Percentiles rank a stretch among this genome's conserved stretches.
These are phyloP conservation scores for Fusarium penzigii DNA, from an alignment of 2,329 filamentous ascomycete species.

Conservation along the genomic window DNA sequence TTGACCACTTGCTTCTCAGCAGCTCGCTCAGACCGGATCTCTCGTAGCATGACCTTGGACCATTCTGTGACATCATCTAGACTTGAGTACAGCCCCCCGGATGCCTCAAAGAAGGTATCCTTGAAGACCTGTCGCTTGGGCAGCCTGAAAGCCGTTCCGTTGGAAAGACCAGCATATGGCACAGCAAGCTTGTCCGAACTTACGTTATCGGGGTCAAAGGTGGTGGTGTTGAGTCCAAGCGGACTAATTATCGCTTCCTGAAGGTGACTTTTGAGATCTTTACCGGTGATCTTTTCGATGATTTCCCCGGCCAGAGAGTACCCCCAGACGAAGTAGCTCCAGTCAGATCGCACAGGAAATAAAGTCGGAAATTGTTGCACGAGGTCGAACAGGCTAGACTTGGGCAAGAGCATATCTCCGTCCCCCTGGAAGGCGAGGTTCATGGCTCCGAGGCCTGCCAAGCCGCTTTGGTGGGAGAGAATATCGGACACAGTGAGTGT, in stretches of 20 bases:
- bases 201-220: neutral
- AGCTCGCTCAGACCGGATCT: neutral
- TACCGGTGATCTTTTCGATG: neutral
- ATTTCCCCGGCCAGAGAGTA: neutral
- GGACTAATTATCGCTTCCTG: neutral
- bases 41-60: neutral
- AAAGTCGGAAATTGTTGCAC: neutral
- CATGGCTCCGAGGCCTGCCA: neutral
- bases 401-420: constrained; percentile 3
- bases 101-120: constrained; percentile 2
- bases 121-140: neutral
- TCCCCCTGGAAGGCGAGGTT: constrained; percentile 2
- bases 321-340: constrained; percentile 5
- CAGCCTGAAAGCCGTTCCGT: neutral
- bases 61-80: neutral
- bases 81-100: neutral
- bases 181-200: neutral
- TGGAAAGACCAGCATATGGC: neutral
- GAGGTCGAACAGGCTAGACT: neutral
- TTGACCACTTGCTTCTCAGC: neutral
- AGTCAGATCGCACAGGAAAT: neutral
- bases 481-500: constrained; percentile 1
- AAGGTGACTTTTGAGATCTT: neutral
- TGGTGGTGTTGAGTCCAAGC: neutral
- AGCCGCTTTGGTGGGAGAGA: constrained; percentile 3